Base-by-base conservation (phyloP, 1,284 basidiomycete genomes). In the Moesziomyces globuligerus region DNA sequence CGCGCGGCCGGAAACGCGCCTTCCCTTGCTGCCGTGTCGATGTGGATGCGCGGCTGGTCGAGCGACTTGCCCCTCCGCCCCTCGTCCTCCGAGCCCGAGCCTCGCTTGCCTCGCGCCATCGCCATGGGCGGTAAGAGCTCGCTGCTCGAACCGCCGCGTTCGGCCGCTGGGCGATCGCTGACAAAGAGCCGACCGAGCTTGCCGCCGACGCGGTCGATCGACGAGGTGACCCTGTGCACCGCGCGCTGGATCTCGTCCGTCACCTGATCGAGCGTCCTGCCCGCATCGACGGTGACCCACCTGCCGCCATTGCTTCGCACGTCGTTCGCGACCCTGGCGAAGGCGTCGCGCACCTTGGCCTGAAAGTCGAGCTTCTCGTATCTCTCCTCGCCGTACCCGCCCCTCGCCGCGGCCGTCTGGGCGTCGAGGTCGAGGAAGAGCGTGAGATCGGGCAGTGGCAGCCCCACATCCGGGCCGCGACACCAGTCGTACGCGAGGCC, bases 361-460 rank as follows among this genome's bases (percentile, higher is more conserved):
- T 84, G 83, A 32, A 84, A 75, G 23, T 80, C 80, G 6, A 53
- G 43, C 50, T 75, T 81, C 64, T 85, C 85, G 72, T 84, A 85
- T 13, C 94, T 87, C 84, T 98, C 95, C 51, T 88, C 87, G 0
- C 96, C 96, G 75, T 91, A 98, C 0, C 91, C 93, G 2, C 90
- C 91, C n/a, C 95, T 87, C 45, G 85, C 79, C 21, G 86, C 85
- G 0, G 93, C 92, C 10, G 86, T 84, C 47, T 89, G 88, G 0
- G 92, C 90, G 1, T 89, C 84, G 55, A 98, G 87, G 66, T 94
- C 89, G 49, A 98, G 88, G 85, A 95, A 97, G 49, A 98, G 80
- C 0, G 90, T 90, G 32, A 94, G 80, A 82, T 98, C 95, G 0
- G 95, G 95, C 0, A 90, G 86, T 1, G 94, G 95, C 7, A 98